These are phyloP conservation scores for Thymus quinquecostatus DNA, from an alignment of 257 asterid species.

Conservation along the genomic window DNA sequence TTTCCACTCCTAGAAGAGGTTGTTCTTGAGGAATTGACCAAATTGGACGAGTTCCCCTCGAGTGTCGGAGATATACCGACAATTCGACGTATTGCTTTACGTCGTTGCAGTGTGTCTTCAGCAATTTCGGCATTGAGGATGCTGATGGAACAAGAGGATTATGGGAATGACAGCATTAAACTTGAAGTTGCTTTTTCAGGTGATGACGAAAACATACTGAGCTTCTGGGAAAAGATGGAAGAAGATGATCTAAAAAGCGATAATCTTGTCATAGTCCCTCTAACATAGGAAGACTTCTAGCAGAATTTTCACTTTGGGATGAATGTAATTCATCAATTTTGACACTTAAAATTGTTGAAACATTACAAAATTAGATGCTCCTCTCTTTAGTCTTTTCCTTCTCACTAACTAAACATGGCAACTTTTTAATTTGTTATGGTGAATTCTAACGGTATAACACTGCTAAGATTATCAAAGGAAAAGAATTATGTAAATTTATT, in stretches of 20 bases:
- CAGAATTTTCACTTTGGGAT: not conserved
- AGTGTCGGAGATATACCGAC: not conserved
- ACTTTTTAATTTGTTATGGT: not conserved
- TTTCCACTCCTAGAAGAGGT: constrained; percentile 16
- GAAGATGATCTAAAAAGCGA: not conserved
- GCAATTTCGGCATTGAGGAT: not conserved
- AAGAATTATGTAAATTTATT: too few relatives aligned
- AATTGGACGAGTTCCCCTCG: not conserved
- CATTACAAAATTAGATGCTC: not conserved
- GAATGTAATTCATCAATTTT: not conserved
- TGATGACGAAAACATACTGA: not conserved
- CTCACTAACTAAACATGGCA: not conserved
- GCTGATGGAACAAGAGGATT: not conserved
- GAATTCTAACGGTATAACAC: not conserved
- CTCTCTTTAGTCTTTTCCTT: not conserved
- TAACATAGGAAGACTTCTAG: not conserved
- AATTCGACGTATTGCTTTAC: not conserved
- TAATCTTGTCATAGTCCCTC: not conserved
- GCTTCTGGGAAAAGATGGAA: constrained; percentile 1
- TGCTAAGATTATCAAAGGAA: too few relatives aligned
- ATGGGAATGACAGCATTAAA: not conserved
- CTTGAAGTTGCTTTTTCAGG: not conserved
- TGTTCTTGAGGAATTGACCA: not conserved
- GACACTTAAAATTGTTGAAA: not conserved
- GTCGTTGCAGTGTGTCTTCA: not conserved